phyloP scores from a whole-genome alignment of 2,329 filamentous ascomycete genomes.

The Dothideomycetes sp. region DNA sequence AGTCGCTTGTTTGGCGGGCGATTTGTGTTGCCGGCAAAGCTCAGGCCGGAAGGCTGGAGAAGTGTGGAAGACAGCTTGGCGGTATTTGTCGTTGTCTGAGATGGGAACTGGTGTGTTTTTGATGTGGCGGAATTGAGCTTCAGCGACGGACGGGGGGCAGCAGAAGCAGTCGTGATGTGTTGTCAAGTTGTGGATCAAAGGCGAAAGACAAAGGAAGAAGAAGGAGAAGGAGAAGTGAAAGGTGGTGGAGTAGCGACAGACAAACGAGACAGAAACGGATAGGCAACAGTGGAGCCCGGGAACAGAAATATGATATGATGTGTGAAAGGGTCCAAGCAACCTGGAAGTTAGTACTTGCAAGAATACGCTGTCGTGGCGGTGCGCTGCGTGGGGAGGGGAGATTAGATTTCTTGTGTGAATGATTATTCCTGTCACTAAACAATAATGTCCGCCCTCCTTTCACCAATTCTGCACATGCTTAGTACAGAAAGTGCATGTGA shows the following conservation, averaged over 20 bases:
- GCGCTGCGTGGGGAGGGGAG: constrained; percentile 1
- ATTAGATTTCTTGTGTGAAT: too few relatives aligned
- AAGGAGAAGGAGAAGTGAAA: not conserved
- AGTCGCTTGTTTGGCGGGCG: constrained; percentile 55
- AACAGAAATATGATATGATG: constrained; percentile 11
- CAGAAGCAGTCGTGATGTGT: not conserved
- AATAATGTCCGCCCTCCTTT: too few relatives aligned
- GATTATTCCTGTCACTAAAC: too few relatives aligned
- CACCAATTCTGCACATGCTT: too few relatives aligned
- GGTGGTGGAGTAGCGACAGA: not conserved
- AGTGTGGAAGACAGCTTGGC: constrained; percentile 94
- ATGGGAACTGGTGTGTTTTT: not conserved
- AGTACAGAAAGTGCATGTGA: too few relatives aligned
- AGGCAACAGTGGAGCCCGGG: not conserved
- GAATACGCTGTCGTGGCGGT: constrained; percentile 2
- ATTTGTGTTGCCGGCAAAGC: constrained; percentile 78
- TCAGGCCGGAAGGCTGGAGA: constrained; percentile 64
- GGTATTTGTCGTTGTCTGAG: constrained; percentile 48
- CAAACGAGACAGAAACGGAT: not conserved
- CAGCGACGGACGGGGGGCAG: not conserved
- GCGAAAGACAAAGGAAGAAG: not conserved
- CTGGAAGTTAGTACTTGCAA: constrained; percentile 4
- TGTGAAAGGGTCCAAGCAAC: constrained; percentile 5
- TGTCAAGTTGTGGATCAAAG: too few relatives aligned
- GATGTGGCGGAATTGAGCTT: not conserved